phyloP scores from a whole-genome alignment of 179 eudicot genomes.

The Silene noctiflora region DNA sequence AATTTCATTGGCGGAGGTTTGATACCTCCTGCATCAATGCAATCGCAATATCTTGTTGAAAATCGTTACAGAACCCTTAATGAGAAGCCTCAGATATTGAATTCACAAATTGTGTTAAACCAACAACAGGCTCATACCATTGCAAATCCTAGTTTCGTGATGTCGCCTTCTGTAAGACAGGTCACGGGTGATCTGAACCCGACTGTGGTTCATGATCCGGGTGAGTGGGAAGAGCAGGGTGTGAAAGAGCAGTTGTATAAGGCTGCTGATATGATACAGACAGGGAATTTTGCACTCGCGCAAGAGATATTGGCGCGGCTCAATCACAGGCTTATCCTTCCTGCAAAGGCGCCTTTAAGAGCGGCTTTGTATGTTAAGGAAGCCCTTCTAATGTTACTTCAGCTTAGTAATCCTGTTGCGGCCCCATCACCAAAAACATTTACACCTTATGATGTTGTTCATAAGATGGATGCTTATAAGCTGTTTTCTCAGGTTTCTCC shows the following conservation, averaged over 20 bases:
- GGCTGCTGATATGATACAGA: conserved; percentile 71
- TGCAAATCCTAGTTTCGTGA: conserved; percentile 47
- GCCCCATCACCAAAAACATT: conserved; percentile 28
- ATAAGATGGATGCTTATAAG: conserved; percentile 81
- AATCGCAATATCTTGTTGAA: no score
- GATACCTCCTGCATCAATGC: no score
- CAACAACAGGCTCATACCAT: conserved; percentile 47
- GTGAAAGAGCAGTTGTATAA: conserved; percentile 66
- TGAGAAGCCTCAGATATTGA: no score
- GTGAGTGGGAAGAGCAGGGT: conserved; percentile 41
- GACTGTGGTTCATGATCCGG: conserved; percentile 14
- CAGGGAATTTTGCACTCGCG: conserved; percentile 84
- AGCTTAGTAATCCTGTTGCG: conserved; percentile 39
- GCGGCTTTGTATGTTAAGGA: conserved; percentile 81
- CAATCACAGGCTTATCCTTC: conserved; percentile 91
- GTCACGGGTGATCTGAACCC: conserved; percentile 18
- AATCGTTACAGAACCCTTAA: no score
- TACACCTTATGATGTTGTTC: conserved; percentile 64
- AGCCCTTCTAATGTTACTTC: conserved; percentile 63
- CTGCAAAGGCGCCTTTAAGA: conserved; percentile 72
- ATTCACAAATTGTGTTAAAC: conserved; percentile 19
- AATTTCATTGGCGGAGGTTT: no score
- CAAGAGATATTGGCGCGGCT: conserved; percentile 99
- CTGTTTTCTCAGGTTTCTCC: conserved; percentile 80
- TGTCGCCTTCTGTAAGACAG: conserved; percentile 26